Conservation (phyloP, 768 basidiomycete genomes). For the Suillus discolor region DNA sequence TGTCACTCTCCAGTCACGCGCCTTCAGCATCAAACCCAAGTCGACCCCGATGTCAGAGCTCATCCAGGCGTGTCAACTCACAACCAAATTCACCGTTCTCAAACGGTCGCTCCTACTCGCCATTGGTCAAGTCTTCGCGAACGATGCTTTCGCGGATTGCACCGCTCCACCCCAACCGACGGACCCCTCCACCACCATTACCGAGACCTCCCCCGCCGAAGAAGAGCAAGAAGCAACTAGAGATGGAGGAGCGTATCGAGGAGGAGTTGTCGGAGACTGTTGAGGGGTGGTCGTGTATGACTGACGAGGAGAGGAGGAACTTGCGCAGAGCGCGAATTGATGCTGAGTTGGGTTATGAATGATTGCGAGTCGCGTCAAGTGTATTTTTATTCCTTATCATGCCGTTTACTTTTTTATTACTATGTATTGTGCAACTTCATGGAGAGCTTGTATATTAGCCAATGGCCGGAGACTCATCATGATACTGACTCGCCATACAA, state of each 20-base stretch:
- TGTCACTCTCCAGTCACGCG: too few relatives aligned
- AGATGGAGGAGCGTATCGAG: slow-evolving; percentile 31
- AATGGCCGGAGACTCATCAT: too few relatives aligned
- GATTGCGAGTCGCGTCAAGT: neutral
- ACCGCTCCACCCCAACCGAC: slow-evolving; percentile 70
- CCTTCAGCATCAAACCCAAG: too few relatives aligned
- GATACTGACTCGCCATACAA: too few relatives aligned
- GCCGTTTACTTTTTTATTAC: neutral
- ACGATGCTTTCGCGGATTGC: slow-evolving; percentile 67
- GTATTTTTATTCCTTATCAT: neutral
- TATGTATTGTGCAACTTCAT: neutral
- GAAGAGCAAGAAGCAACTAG: slow-evolving; percentile 80
- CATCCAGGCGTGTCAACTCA: slow-evolving; percentile 57
- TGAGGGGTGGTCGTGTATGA: slow-evolving; percentile 58
- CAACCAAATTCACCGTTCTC: slow-evolving; percentile 59
- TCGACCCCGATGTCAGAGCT: slow-evolving; percentile 67
- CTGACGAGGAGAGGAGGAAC: slow-evolving; percentile 42
- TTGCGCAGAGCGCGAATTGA: slow-evolving; percentile 65
- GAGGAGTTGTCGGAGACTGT: slow-evolving; percentile 74
- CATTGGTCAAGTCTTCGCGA: slow-evolving; percentile 66
- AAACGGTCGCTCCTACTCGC: slow-evolving; percentile 51
- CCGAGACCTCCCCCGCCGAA: slow-evolving; percentile 72
- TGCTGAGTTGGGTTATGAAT: slow-evolving; percentile 49
- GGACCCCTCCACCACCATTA: slow-evolving; percentile 62
- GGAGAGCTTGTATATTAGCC: neutral